phyloP scores from a whole-genome alignment of 2,329 filamentous ascomycete species.

The Beauveria pseudobassiana region DNA sequence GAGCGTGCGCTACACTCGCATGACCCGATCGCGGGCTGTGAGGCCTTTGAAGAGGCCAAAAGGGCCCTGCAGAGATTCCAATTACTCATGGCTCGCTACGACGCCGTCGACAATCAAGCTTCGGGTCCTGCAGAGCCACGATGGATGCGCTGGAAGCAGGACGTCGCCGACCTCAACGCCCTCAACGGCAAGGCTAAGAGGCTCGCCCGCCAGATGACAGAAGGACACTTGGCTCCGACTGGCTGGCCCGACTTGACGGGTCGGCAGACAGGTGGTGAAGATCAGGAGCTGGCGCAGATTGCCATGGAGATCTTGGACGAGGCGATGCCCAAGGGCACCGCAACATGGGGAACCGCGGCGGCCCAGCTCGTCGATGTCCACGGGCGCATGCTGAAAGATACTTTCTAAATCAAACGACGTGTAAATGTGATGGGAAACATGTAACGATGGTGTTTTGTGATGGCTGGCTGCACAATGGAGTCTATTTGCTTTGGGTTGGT shows the following conservation, averaged over 20 bases:
- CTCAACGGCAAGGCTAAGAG: conserved; percentile 21
- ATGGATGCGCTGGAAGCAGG: conserved; percentile 26
- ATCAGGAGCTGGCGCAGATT: conserved; percentile 24
- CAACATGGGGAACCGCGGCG: conserved; percentile 26
- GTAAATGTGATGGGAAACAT: background rate
- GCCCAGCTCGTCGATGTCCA: conserved; percentile 22
- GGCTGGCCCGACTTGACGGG: background rate
- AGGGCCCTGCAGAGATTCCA: conserved; percentile 13
- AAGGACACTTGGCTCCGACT: conserved; percentile 21
- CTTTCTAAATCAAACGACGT: conserved; percentile 8
- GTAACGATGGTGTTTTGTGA: background rate
- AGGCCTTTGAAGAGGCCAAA: conserved; percentile 4
- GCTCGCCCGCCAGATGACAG: conserved; percentile 19
- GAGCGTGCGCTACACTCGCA: background rate
- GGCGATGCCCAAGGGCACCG: conserved; percentile 16
- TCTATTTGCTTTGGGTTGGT: background rate
- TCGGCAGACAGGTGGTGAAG: conserved; percentile 1
- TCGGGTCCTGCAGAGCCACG: conserved; percentile 19
- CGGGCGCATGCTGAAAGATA: conserved; percentile 16
- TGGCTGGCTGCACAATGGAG: background rate
- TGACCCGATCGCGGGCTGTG: conserved; percentile 3
- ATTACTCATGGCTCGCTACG: conserved; percentile 18
- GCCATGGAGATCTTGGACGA: conserved; percentile 27
- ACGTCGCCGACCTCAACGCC: conserved; percentile 22
- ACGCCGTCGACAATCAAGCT: conserved; percentile 15